Evolutionary conservation across 2,329 filamentous ascomycete genomes (phyloP).

Genomic region (Coleophoma cylindrospora): DNA sequence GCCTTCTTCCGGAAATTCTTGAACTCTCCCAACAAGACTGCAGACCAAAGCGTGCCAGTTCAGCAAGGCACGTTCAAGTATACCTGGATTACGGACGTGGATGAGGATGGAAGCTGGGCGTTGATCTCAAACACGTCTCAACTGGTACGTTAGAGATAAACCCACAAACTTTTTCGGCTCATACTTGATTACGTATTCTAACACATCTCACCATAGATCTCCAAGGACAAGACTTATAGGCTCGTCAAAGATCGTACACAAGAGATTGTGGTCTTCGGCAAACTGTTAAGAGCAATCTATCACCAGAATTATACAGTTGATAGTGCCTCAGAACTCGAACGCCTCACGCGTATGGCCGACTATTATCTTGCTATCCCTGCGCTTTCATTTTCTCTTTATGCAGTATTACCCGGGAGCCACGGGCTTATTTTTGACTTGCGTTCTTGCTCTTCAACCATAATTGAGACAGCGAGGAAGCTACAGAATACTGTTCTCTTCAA

Average conservation of each 20-base stretch:
- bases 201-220: not conserved
- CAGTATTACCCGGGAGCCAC: not conserved
- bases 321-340: not conserved
- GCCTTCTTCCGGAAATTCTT: slow-evolving; percentile 9
- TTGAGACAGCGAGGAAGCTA: not conserved
- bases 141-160: not conserved
- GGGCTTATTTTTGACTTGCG: not conserved
- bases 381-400: not conserved
- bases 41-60: not conserved
- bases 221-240: not conserved
- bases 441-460: not conserved
- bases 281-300: not conserved
- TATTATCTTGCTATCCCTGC: slow-evolving; percentile 1
- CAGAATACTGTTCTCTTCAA: not conserved
- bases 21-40: slow-evolving; percentile 8
- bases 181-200: not conserved
- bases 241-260: not conserved
- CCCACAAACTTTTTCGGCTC: no score
- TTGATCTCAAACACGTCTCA: not conserved
- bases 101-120: slow-evolving; percentile 7
- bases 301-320: not conserved
- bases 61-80: slow-evolving; percentile 1
- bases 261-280: not conserved
- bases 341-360: slow-evolving; percentile 1
- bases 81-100: slow-evolving; percentile 8